Conservation (phyloP, 441 rosid species). For the Isatis lusitanica region DNA sequence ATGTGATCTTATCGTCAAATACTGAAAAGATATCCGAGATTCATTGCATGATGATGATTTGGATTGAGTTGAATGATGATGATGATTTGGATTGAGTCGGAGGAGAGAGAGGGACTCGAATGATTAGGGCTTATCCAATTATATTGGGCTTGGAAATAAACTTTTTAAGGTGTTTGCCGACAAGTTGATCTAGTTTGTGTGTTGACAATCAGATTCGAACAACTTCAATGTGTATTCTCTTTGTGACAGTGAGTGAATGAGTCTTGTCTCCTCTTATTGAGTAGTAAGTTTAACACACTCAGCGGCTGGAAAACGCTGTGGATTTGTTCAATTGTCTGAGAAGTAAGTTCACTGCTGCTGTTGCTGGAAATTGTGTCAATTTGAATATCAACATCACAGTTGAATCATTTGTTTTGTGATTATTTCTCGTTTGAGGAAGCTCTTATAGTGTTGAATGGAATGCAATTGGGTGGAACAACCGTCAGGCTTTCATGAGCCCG, state of each 20-base stretch:
- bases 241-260: neutral
- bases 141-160: no score
- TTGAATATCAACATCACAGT: neutral
- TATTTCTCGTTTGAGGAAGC: constrained; percentile 63
- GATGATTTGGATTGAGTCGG: neutral
- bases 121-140: no score
- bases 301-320: constrained; percentile 88
- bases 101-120: no score
- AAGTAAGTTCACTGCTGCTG: constrained; percentile 48
- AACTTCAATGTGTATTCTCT: neutral
- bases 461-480: constrained; percentile 72
- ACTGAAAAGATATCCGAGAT: neutral
- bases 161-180: no score
- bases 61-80: neutral
- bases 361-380: neutral
- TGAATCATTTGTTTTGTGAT: neutral
- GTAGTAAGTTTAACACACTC: neutral
- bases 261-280: neutral
- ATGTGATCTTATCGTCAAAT: neutral
- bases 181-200: no score
- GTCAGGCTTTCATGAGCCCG: constrained; percentile 97
- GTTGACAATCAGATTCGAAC: neutral
- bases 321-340: constrained; percentile 84
- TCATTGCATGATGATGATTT: neutral
- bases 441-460: constrained; percentile 62